Evolutionary conservation across 2,329 filamentous ascomycete genomes (phyloP).

Genomic region (Lasiodiplodia hormozganensis): DNA sequence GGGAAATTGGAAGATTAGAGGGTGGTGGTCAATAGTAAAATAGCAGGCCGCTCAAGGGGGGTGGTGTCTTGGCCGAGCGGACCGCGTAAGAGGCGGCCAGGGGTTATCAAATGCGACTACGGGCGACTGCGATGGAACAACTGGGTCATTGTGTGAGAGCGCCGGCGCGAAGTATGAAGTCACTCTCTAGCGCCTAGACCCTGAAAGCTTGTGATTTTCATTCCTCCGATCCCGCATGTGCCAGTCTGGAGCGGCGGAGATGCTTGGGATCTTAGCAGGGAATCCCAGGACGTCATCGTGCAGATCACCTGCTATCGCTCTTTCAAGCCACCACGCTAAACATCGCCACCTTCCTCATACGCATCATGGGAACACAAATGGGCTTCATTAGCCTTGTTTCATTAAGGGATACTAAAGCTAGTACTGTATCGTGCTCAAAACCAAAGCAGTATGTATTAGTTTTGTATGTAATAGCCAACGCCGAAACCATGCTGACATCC

Average conservation of each 20-base stretch:
- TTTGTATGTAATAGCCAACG: slow-evolving; percentile 13
- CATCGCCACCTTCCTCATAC: background rate
- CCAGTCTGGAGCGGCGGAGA: slow-evolving; percentile 2
- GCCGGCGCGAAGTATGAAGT: slow-evolving; percentile 2
- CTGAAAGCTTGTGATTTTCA: slow-evolving; percentile 22
- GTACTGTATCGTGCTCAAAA: background rate
- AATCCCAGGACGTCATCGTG: slow-evolving; percentile 23
- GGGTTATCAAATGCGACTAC: slow-evolving; percentile 1
- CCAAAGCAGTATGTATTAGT: slow-evolving; percentile 4
- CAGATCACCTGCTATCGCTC: slow-evolving; percentile 18
- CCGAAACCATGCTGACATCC: slow-evolving; percentile 26
- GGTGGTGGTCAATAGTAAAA: slow-evolving; percentile 10
- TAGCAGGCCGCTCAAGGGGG: slow-evolving; percentile 18
- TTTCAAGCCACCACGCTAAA: slow-evolving; percentile 9
- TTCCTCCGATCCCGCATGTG: slow-evolving; percentile 16
- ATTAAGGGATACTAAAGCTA: background rate
- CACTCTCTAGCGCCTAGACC: slow-evolving; percentile 12
- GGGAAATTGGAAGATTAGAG: slow-evolving; percentile 17
- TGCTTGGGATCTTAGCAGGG: slow-evolving; percentile 14
- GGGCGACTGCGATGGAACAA: background rate
- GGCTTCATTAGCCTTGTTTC: background rate
- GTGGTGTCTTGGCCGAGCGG: slow-evolving; percentile 18
- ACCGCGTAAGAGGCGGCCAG: slow-evolving; percentile 28
- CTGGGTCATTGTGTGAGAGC: background rate
- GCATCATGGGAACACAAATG: background rate